Base-by-base conservation (phyloP, 441 rosid genomes). In the Jatropha multifida region DNA sequence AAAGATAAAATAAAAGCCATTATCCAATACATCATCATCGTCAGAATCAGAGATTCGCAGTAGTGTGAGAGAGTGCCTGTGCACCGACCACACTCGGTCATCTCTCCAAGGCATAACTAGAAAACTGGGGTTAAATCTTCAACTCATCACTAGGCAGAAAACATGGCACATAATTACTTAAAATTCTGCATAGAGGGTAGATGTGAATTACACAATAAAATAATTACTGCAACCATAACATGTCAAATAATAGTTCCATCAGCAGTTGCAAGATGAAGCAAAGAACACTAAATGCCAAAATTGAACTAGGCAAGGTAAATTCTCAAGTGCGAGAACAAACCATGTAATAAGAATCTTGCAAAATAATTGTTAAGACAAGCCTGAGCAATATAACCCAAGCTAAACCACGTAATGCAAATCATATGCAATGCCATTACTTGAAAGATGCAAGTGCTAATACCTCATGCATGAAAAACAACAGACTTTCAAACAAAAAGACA, bases 401-500 rank as follows among this genome's bases (percentile, higher is more conserved):
- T 2, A 23, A 46, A 65, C 49, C 52, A 42, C 4, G 7, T 6
- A 26, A 68, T 48, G 71, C 41, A 27, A 32, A 18, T 26, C 7
- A 15, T 10, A 40, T 68, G 13, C 6, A 52, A 13, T 9, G 37
- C 49, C 27, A 5, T 32, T 8, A 65, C 26, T 11, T 14, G 23
- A 23, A 23, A 20, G 27, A 23, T 42, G 69, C 69, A 26, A 46
- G 62, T 37, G 11, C 12, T 54, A n/a, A 20, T 54, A 61, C 60
- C 74, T 15, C 55, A n/a, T 10, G 44, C 44, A 42, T 7, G 7
- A 42, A 42, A 3, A 42, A 48, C 52, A 69, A 61, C 76, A 62
- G 52, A 63, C 37, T 68, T 64, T 61, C 61, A 58, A 49, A 66
- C 67, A 48, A 48, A 72, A 44, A 72, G 56, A 67, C 59, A 54